Conservation (phyloP, 2,329 filamentous ascomycete species). For the Aspergillus sp. region DNA sequence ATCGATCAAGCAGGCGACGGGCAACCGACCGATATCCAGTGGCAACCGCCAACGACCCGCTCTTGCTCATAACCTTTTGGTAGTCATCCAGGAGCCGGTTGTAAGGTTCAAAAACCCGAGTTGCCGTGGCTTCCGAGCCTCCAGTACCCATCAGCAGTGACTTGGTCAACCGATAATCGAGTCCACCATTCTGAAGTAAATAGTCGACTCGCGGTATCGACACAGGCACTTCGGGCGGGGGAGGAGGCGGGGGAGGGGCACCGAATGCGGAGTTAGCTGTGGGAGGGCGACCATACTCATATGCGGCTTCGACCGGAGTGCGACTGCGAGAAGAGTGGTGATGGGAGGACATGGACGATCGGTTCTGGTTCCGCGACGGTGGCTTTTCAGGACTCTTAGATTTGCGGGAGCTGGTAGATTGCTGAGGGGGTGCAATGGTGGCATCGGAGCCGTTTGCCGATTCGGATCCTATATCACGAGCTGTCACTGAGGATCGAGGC, state of each 20-base stretch:
- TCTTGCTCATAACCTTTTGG: constrained; percentile 70
- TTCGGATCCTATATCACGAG: constrained; percentile 28
- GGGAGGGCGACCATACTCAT: constrained; percentile 28
- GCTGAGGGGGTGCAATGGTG: constrained; percentile 42
- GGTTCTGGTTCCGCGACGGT: constrained; percentile 30
- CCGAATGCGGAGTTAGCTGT: constrained; percentile 26
- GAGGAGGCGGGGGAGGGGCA: constrained; percentile 66
- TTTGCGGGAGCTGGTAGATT: constrained; percentile 25
- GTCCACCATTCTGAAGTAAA: constrained; percentile 79
- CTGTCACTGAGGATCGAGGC: constrained; percentile 30
- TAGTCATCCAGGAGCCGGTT: constrained; percentile 83
- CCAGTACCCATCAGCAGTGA: constrained; percentile 58
- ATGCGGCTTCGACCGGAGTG: constrained; percentile 31
- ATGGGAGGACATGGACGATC: constrained; percentile 22
- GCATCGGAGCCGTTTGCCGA: constrained; percentile 41
- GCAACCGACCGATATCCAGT: constrained; percentile 96
- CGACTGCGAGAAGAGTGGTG: constrained; percentile 17
- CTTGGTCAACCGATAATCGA: constrained; percentile 67
- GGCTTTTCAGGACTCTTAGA: constrained; percentile 25
- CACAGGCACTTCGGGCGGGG: constrained; percentile 61
- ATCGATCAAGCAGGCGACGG: constrained; percentile 76
- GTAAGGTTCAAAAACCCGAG: constrained; percentile 76
- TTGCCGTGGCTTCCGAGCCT: constrained; percentile 63
- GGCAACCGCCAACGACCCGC: constrained; percentile 87
- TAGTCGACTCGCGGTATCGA: constrained; percentile 86